A percentile compares a stretch with the other conserved stretches of the same genome.
Conservation (phyloP, 208 protist genomes). For the Acanthamoeba lenticulata region DNA sequence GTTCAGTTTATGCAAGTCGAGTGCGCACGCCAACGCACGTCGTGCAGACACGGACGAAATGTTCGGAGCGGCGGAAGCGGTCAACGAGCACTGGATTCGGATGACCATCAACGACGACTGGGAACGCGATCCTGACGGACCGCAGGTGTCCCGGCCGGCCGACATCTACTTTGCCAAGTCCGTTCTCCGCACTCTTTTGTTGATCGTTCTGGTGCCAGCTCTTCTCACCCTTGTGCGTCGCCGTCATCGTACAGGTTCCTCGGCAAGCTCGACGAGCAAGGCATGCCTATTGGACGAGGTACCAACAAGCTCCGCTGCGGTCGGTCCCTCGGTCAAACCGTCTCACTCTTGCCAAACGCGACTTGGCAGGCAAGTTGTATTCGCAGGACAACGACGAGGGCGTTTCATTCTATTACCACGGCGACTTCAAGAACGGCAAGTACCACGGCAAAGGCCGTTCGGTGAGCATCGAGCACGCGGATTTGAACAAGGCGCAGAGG, state of each 20-base stretch:
- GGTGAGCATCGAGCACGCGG: slow-evolving; percentile 18
- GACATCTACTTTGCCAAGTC: slow-evolving; percentile 36
- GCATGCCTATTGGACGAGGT: not conserved
- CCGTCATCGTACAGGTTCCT: not conserved
- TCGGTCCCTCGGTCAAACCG: too few relatives aligned
- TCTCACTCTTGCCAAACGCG: too few relatives aligned
- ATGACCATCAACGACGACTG: slow-evolving; percentile 51
- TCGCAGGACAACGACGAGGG: slow-evolving; percentile 25
- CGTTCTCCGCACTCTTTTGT: not conserved
- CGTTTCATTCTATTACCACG: not conserved
- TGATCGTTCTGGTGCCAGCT: not conserved
- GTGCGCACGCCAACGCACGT: not conserved
- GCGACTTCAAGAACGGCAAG: slow-evolving; percentile 41
- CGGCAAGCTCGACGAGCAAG: not conserved
- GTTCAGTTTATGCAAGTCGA: not conserved
- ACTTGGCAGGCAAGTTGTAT: not conserved
- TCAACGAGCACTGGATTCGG: not conserved
- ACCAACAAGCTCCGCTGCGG: too few relatives aligned
- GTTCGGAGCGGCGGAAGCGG: not conserved
- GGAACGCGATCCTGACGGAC: not conserved
- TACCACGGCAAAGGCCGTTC: slow-evolving; percentile 32
- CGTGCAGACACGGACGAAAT: not conserved
- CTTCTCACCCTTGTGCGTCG: not conserved
- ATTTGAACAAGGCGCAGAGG: not conserved
- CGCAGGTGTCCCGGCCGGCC: not conserved